A percentile compares a stretch with the other conserved stretches of the same genome.
Conservation (phyloP, 768 basidiomycete species). For the Pholiota molesta region DNA sequence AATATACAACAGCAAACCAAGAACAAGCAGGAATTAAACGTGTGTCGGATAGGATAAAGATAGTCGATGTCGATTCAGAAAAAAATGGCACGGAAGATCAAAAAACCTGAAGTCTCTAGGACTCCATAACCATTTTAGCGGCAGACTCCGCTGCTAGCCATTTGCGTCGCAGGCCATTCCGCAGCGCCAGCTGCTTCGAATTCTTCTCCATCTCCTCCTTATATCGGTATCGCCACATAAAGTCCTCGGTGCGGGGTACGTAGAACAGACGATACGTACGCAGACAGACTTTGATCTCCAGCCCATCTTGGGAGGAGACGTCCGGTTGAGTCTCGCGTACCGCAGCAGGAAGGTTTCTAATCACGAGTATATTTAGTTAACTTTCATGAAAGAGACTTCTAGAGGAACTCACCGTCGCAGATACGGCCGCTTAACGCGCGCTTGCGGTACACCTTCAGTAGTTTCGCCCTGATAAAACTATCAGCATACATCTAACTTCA, state of each 20-base stretch:
- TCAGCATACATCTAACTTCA: slow-evolving; percentile 1
- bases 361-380: slow-evolving; percentile 1
- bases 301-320: slow-evolving; percentile 54
- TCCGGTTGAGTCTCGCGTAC: slow-evolving; percentile 43
- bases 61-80: slow-evolving; percentile 1
- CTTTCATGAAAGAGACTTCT: neutral
- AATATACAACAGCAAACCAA: slow-evolving; percentile 10
- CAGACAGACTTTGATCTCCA: slow-evolving; percentile 87
- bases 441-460: slow-evolving; percentile 54
- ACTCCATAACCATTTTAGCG: neutral
- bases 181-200: slow-evolving; percentile 30
- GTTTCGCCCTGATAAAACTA: slow-evolving; percentile 48
- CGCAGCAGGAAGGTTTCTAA: slow-evolving; percentile 42
- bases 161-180: slow-evolving; percentile 35
- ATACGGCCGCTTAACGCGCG: slow-evolving; percentile 60
- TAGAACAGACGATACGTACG: slow-evolving; percentile 83
- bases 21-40: slow-evolving; percentile 6
- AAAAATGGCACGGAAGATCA: neutral
- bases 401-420: slow-evolving; percentile 55
- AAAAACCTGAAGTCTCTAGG: neutral
- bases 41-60: slow-evolving; percentile 8
- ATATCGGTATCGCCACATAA: slow-evolving; percentile 50
- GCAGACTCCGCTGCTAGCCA: slow-evolving; percentile 27
- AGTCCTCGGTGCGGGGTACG: slow-evolving; percentile 69
- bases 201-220: slow-evolving; percentile 42